These are phyloP conservation scores for Gossypium gossypioides DNA, from an alignment of 441 rosid species.

Conservation along the genomic window DNA sequence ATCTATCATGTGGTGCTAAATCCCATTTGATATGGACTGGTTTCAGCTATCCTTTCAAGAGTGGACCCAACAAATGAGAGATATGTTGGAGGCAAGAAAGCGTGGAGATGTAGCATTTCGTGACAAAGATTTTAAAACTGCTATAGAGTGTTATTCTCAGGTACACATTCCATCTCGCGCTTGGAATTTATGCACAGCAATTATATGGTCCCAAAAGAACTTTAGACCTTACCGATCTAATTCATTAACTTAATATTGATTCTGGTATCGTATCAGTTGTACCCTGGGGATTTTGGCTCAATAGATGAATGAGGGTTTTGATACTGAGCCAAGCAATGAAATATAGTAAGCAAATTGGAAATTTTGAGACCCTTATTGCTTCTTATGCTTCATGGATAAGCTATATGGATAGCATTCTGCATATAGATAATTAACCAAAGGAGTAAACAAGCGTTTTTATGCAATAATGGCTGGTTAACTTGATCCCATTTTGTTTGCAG, in stretches of 20 bases:
- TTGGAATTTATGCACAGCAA: neutral
- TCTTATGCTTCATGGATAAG: neutral
- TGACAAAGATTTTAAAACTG: constrained; percentile 65
- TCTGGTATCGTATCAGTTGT: neutral
- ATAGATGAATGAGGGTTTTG: neutral
- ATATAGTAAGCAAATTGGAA: neutral
- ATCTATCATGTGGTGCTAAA: constrained; percentile 6
- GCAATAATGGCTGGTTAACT: neutral
- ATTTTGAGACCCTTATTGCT: neutral
- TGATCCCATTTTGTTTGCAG: constrained; percentile 22
- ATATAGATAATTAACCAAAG: neutral
- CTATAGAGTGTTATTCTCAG: constrained; percentile 84
- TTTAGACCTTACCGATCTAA: neutral
- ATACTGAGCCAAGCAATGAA: neutral
- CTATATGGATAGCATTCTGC: neutral
- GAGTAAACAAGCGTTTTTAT: neutral
- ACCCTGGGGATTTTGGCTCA: neutral
- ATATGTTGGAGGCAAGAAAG: constrained; percentile 82
- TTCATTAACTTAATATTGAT: neutral
- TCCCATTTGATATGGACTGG: constrained; percentile 11
- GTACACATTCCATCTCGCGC: constrained; percentile 23
- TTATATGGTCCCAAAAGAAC: neutral
- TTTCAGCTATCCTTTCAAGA: constrained; percentile 83
- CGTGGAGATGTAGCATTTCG: constrained; percentile 75
- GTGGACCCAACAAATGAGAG: constrained; percentile 91